Conservation (phyloP, 805 yeast species). For the Ogataea minuta region DNA sequence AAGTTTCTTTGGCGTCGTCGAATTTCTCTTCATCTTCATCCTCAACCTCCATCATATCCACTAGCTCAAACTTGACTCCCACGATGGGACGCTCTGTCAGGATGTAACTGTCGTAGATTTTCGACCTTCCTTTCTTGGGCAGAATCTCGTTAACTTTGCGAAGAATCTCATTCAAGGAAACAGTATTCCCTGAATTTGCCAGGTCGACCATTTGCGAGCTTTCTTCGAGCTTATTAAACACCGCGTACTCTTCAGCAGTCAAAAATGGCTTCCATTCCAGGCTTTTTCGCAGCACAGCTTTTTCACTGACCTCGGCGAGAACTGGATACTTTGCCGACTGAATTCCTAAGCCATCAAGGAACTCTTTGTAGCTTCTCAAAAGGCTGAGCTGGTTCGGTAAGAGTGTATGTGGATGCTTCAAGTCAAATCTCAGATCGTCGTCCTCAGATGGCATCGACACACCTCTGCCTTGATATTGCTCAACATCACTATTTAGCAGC, state of each 20-base stretch:
- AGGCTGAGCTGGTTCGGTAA: constrained; percentile 32
- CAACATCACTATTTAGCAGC: constrained; percentile 36
- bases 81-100: constrained; percentile 50
- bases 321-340: constrained; percentile 5
- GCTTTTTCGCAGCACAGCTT: not conserved
- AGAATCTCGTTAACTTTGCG: constrained; percentile 26
- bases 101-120: constrained; percentile 49
- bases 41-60: constrained; percentile 7
- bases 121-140: constrained; percentile 42
- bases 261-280: constrained; percentile 9
- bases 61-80: constrained; percentile 36
- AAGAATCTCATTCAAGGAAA: constrained; percentile 22
- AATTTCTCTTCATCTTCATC: constrained; percentile 1
- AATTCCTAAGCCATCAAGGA: constrained; percentile 21
- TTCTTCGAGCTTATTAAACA: constrained; percentile 26
- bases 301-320: not conserved
- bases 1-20: constrained; percentile 1
- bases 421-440: constrained; percentile 25
- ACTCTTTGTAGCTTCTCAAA: constrained; percentile 20
- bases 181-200: constrained; percentile 10
- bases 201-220: constrained; percentile 23
- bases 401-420: constrained; percentile 22
- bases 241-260: constrained; percentile 15
- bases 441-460: constrained; percentile 28
- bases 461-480: constrained; percentile 32